A percentile compares a stretch with the other conserved stretches of the same genome.
Conservation (phyloP, 2,329 filamentous ascomycete genomes). For the Xylaria multiplex region DNA sequence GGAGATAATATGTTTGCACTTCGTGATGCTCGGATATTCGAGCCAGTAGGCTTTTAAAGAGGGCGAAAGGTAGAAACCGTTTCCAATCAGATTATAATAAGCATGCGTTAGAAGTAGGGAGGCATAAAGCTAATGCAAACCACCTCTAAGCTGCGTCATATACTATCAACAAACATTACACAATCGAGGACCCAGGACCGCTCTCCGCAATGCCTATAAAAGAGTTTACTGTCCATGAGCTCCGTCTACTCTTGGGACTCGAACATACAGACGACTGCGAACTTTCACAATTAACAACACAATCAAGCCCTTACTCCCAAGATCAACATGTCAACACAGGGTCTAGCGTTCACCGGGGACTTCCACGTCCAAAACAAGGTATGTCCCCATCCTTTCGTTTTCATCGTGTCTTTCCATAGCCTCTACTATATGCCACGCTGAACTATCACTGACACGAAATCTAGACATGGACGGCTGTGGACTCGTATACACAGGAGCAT, state of each 20-base stretch:
- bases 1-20: slow-evolving; percentile 26
- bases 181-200: neutral
- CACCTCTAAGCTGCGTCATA: slow-evolving; percentile 1
- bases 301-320: neutral
- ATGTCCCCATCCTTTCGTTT: neutral
- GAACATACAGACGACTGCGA: slow-evolving; percentile 30
- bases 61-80: neutral
- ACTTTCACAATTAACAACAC: slow-evolving; percentile 2
- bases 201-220: slow-evolving; percentile 35
- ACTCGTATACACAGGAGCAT: slow-evolving; percentile 29
- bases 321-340: slow-evolving; percentile 34
- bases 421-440: neutral
- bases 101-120: neutral
- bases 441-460: slow-evolving; percentile 13
- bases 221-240: slow-evolving; percentile 32
- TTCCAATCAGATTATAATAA: neutral
- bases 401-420: neutral
- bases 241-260: slow-evolving; percentile 30
- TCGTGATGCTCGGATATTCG: slow-evolving; percentile 17
- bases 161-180: neutral
- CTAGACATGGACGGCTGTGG: slow-evolving; percentile 34
- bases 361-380: slow-evolving; percentile 33
- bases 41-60: slow-evolving; percentile 7
- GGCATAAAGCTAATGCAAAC: slow-evolving; percentile 22
- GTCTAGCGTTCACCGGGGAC: slow-evolving; percentile 22